phyloP scores from a whole-genome alignment of 805 yeast genomes.

The Nakazawaea populi region DNA sequence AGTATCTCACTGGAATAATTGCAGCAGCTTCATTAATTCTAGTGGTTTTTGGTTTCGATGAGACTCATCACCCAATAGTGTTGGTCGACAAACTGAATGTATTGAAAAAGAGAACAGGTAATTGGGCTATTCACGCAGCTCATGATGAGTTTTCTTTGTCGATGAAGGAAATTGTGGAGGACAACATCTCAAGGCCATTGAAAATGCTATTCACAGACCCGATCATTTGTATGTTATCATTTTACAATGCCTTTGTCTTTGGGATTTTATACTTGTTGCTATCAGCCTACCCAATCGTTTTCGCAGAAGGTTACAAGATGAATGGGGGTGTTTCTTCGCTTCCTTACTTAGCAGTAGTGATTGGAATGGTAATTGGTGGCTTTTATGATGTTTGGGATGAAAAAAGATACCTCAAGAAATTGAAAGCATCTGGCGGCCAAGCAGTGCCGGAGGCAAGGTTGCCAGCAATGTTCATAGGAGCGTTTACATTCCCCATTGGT shows the following conservation, averaged over 20 bases:
- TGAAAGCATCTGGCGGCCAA: conserved; percentile 45
- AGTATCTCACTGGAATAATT: conserved; percentile 63
- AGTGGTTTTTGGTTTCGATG: conserved; percentile 44
- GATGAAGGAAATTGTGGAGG: conserved; percentile 52
- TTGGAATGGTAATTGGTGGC: conserved; percentile 64
- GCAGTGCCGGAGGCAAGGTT: conserved; percentile 78
- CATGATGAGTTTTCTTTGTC: conserved; percentile 59
- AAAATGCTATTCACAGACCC: conserved; percentile 66
- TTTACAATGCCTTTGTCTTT: conserved; percentile 74
- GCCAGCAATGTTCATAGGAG: conserved; percentile 71
- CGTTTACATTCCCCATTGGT: conserved; percentile 68
- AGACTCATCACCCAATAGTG: conserved; percentile 69
- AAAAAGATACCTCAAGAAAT: conserved; percentile 38
- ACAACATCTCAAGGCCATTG: conserved; percentile 64
- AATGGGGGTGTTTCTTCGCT: conserved; percentile 61
- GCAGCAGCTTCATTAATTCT: conserved; percentile 35
- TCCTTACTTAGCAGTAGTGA: conserved; percentile 72
- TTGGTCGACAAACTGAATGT: conserved; percentile 55
- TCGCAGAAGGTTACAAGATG: conserved; percentile 56
- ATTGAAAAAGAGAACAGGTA: conserved; percentile 63
- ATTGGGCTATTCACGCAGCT: conserved; percentile 79
- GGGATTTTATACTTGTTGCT: conserved; percentile 72
- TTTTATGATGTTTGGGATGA: conserved; percentile 48
- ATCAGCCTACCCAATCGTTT: conserved; percentile 72
- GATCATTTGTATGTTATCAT: conserved; percentile 57